Evolutionary conservation across 345 rosid genomes (phyloP).

Genomic region (Euphorbia pulcherrima): DNA sequence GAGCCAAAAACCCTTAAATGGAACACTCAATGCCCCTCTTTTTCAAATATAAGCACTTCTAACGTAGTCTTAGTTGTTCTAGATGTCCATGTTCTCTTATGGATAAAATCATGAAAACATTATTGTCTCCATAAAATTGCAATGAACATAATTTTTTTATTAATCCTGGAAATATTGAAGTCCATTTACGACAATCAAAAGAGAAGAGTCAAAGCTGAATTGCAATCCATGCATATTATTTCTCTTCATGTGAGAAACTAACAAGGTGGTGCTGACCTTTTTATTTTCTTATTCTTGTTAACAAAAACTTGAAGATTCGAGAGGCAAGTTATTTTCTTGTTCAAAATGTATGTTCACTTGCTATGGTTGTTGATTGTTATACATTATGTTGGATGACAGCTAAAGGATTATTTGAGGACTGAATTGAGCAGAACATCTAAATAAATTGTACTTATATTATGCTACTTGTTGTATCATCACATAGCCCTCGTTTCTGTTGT

Average conservation of each 20-base stretch:
- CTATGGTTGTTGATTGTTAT: not conserved
- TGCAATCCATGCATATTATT: not conserved
- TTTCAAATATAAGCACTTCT: no score
- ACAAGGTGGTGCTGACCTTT: not conserved
- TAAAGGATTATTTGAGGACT: not conserved
- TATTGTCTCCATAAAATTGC: not conserved
- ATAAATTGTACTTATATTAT: not conserved
- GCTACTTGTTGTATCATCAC: no score
- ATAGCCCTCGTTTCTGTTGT: no score
- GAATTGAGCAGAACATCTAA: not conserved
- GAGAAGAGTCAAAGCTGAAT: not conserved
- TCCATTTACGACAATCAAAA: not conserved
- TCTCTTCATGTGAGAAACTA: not conserved
- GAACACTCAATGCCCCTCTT: no score
- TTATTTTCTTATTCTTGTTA: not conserved
- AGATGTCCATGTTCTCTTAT: not conserved
- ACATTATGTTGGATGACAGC: not conserved
- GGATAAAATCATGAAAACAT: not conserved
- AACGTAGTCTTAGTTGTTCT: not conserved
- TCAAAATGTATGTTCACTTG: not conserved
- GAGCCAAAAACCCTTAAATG: not conserved
- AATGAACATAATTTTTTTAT: not conserved
- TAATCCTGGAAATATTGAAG: not conserved
- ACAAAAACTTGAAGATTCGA: not conserved
- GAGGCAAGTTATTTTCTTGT: not conserved